A percentile compares a stretch with the other conserved stretches of the same genome.
Conservation (phyloP, 352 stramenopile species). For the Phytopythium aichiense region DNA sequence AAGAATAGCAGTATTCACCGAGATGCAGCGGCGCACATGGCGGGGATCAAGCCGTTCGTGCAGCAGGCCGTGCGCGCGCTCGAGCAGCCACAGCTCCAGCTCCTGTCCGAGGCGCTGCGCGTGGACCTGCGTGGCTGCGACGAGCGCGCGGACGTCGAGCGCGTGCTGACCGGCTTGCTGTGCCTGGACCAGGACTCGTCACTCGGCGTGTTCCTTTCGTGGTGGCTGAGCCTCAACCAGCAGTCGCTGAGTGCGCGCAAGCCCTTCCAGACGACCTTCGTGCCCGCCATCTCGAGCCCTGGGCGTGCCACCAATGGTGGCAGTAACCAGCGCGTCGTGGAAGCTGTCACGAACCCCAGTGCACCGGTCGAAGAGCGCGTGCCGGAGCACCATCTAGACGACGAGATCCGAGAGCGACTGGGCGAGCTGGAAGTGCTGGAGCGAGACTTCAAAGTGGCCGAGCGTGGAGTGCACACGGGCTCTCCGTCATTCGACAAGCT, state of each 20-base stretch:
- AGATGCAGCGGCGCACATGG: conserved; percentile 20
- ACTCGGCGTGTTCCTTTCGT: conserved; percentile 66
- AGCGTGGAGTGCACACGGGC: conserved; percentile 51
- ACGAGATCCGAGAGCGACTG: conserved; percentile 42
- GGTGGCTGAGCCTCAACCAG: conserved; percentile 37
- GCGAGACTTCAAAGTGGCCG: conserved; percentile 51
- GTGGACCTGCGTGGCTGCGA: conserved; percentile 58
- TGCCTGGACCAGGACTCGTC: conserved; percentile 73
- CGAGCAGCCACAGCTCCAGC: conserved; percentile 32
- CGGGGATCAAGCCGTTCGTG: conserved; percentile 60
- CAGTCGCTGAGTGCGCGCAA: conserved; percentile 27
- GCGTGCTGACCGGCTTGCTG: conserved; percentile 53
- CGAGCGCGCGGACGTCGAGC: conserved; percentile 53
- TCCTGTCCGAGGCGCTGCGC: conserved; percentile 56
- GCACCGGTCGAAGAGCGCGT: conserved; percentile 15
- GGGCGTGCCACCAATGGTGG: neutral
- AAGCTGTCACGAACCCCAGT: neutral
- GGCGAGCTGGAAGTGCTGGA: conserved; percentile 45
- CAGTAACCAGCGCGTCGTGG: neutral
- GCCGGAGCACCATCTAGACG: conserved; percentile 53
- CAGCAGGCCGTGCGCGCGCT: conserved; percentile 59
- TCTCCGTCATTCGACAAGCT: conserved; percentile 71
- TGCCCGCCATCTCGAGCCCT: conserved; percentile 33
- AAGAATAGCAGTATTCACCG: neutral
- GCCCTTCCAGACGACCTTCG: conserved; percentile 59